A percentile compares a stretch with the other conserved stretches of the same genome.
Conservation (phyloP, 768 basidiomycete genomes). For the Fibroporia radiculosa region DNA sequence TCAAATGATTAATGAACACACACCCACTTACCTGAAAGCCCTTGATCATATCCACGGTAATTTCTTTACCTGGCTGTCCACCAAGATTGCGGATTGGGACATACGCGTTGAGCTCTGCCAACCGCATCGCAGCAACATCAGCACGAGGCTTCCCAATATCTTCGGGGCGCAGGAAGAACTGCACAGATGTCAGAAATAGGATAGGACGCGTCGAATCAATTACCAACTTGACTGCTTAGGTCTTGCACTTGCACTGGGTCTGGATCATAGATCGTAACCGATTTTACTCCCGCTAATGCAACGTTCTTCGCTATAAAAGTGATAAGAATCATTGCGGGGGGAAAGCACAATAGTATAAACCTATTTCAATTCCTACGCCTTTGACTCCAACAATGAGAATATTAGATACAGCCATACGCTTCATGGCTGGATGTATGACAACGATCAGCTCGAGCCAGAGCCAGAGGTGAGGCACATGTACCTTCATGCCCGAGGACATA, state of each 20-base stretch:
- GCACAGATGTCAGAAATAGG: conserved; percentile 11
- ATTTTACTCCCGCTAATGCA: conserved; percentile 92
- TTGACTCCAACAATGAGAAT: conserved; percentile 88
- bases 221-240: conserved; percentile 77
- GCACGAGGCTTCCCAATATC: conserved; percentile 89
- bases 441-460: no score
- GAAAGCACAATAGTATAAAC: conserved; percentile 28
- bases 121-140: conserved; percentile 74
- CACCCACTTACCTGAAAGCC: conserved; percentile 75
- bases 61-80: conserved; percentile 66
- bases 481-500: conserved; percentile 98
- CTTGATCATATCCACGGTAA: conserved; percentile 74
- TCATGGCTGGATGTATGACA: conserved; percentile 69
- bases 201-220: background rate
- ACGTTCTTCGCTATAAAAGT: conserved; percentile 78
- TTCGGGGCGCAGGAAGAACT: conserved; percentile 90
- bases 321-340: conserved; percentile 2
- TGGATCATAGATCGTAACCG: conserved; percentile 92
- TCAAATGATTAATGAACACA: background rate
- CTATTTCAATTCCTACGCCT: conserved; percentile 94
- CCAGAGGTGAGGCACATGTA: no score
- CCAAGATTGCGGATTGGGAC: conserved; percentile 89
- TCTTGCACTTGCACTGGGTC: conserved; percentile 83
- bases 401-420: conserved; percentile 95
- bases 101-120: conserved; percentile 93